Base-by-base conservation (phyloP, 2,329 filamentous ascomycete species). In the Cadophora luteo-olivacea region DNA sequence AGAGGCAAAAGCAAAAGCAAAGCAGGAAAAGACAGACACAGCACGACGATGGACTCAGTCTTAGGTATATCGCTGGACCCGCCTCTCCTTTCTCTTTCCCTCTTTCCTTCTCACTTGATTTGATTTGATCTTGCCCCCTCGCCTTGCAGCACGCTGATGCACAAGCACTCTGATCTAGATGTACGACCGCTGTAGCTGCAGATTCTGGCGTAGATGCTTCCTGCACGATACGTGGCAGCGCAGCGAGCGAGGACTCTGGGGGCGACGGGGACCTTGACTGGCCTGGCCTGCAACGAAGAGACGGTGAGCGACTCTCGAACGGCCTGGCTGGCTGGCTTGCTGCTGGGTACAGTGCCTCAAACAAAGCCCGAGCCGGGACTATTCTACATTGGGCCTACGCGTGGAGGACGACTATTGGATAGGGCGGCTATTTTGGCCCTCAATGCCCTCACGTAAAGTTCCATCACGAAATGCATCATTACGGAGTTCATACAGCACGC, bases 191-290 rank as follows among this genome's bases (percentile, higher is more conserved):
- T 68, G 74, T 69, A 74, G 69, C 33, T 76, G 73, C 75, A 76
- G 73, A 72, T 71, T 69, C 72, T 74, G 73, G 73, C 72, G 73
- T 69, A 61, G 63, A 70, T 68, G 66, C 38, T 38, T 68, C 52
- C 69, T 73, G 73, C 73, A 73, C 65, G 69, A 70, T 73, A 76
- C 75, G 75, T 76, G 74, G 73, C 75, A 75, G 71, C 74, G 70
- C 74, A 54, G 29, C 51, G 57, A 58, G 36, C 16, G 61, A 51
- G 61, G 41, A 45, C 12, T 45, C 41, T 19, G 41, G 41, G 16
- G 41, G 41, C 41, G 41, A 45, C 16, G 41, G 41, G 12, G 36
- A 38, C 9, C 41, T 45, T 16, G 41, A 45, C 41, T 45, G 41
- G 41, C 12, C 45, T 49, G 19, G 45, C 19, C 48, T 55, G 64